Evolutionary conservation across 148 eudicot species (phyloP), one percentile per base, ranked within the genome.

Genomic region (Persicaria maculosa): DNA sequence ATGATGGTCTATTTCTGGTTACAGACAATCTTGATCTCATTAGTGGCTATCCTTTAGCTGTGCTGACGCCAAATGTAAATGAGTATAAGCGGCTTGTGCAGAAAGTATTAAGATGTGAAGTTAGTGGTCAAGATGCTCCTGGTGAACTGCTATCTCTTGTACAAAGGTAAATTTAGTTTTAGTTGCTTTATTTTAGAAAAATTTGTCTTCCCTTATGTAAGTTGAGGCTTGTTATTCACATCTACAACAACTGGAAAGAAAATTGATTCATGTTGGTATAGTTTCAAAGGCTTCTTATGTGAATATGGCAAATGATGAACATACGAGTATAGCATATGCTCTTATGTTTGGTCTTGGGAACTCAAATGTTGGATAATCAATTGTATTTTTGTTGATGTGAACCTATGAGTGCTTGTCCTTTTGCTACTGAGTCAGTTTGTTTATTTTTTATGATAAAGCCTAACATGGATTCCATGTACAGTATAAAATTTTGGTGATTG

Each of bases 1-100:
- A 95, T 97, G 99, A 95, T 81, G 99, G 97, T 72, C 92, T 95
- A 44, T 95, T 90, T 86, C 92, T 95, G 44, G 91, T 92, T 67
- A 92, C 97, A 75, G 89, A 92, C 76, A 59, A 74, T 80, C 91
- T 88, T 76, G 91, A 89, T 70, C 85, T 95, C 78, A 85, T 95
- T 43, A 84, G 91, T 75, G 96, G 90, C 73, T 95, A 95, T 82
- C 87, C 92, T 43, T 81, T 92, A 79, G 97, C 96, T 36, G 91
- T 95, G 78, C 88, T 95, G 68, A 92, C 99, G 17, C 99, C 99
- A 47, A 95, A 95, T 81, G 81, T 95, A 20, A 95, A 92, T 44
- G 99, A 95, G 78, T 95, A 95, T 83, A 90, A 90, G 76, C 96
- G 94, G 65, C 99, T 95, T 79, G 94, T 95, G 80, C 87, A 92